phyloP scores from a whole-genome alignment of 805 yeast genomes.

The Wickerhamiella parazyma region DNA sequence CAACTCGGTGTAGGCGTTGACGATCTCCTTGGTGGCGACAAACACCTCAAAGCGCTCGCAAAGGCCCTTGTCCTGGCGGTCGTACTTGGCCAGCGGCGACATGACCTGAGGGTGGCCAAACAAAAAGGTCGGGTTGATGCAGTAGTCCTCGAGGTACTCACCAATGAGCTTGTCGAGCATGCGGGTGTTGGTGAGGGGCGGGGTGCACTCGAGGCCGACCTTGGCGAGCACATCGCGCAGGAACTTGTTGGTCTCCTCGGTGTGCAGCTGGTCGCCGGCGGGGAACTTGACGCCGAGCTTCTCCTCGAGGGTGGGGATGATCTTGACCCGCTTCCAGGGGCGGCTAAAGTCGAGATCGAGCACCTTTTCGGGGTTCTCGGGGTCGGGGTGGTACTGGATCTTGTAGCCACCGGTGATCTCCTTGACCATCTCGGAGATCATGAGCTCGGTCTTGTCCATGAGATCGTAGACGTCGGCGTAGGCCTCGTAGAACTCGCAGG shows the following conservation, averaged over 20 bases:
- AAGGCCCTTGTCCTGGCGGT: slow-evolving; percentile 81
- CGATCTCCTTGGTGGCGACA: slow-evolving; percentile 95
- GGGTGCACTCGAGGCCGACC: slow-evolving; percentile 75
- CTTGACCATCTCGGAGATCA: slow-evolving; percentile 96
- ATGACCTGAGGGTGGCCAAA: slow-evolving; percentile 99
- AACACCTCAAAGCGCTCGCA: slow-evolving; percentile 98
- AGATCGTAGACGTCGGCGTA: slow-evolving; percentile 93
- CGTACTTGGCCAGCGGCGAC: slow-evolving; percentile 97
- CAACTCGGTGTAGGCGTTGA: slow-evolving; percentile 97
- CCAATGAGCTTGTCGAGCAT: slow-evolving; percentile 98
- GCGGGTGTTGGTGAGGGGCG: slow-evolving; percentile 92
- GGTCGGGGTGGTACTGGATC: slow-evolving; percentile 83
- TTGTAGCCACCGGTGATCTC: slow-evolving; percentile 81
- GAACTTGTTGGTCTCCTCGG: slow-evolving; percentile 85
- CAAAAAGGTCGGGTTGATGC: slow-evolving; percentile 94
- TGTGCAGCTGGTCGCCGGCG: slow-evolving; percentile 86
- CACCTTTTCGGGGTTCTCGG: slow-evolving; percentile 63
- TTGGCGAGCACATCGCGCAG: slow-evolving; percentile 65
- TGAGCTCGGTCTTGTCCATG: slow-evolving; percentile 77
- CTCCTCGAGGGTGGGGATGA: slow-evolving; percentile 93
- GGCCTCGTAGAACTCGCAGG: slow-evolving; percentile 97
- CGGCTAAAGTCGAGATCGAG: slow-evolving; percentile 70
- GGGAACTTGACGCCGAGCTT: slow-evolving; percentile 81
- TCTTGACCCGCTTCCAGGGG: slow-evolving; percentile 98
- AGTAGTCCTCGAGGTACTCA: slow-evolving; percentile 74